A percentile compares a stretch with the other conserved stretches of the same genome.
These are phyloP conservation scores for Luffa acutangula DNA, from an alignment of 306 rosid genomes.

Conservation along the genomic window DNA sequence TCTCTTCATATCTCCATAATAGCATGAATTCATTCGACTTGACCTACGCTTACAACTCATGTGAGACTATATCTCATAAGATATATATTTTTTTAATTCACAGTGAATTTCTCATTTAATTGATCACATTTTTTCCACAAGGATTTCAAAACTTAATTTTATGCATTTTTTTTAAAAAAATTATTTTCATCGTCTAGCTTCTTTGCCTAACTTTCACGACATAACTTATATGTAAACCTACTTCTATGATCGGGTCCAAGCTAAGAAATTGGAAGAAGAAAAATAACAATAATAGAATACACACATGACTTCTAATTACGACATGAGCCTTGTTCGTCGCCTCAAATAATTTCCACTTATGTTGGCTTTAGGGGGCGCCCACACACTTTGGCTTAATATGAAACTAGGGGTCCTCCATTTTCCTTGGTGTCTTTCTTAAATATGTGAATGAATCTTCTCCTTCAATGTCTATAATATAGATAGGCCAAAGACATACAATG, in stretches of 20 bases:
- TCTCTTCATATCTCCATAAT: too few species aligned
- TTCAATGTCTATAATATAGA: neutral
- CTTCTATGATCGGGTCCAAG: neutral
- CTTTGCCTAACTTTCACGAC: too few species aligned
- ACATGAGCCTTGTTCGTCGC: neutral
- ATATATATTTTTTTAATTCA: too few species aligned
- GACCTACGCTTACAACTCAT: too few species aligned
- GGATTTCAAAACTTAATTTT: too few species aligned
- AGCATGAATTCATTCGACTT: too few species aligned
- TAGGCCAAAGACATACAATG: neutral
- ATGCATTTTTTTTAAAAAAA: too few species aligned
- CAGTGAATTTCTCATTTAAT: too few species aligned
- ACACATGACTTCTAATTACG: neutral
- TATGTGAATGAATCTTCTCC: neutral
- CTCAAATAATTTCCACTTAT: neutral
- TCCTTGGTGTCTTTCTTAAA: neutral
- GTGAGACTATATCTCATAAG: too few species aligned
- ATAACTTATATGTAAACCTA: neutral
- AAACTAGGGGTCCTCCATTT: conserved; percentile 1
- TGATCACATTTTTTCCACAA: too few species aligned
- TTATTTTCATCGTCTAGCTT: too few species aligned
- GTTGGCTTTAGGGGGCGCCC: neutral
- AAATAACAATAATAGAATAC: neutral
- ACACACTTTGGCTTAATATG: neutral
- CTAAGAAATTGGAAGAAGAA: neutral